Base-by-base conservation (phyloP, 192 early-diverging fungal genomes). In the Gaertneriomyces sp. region DNA sequence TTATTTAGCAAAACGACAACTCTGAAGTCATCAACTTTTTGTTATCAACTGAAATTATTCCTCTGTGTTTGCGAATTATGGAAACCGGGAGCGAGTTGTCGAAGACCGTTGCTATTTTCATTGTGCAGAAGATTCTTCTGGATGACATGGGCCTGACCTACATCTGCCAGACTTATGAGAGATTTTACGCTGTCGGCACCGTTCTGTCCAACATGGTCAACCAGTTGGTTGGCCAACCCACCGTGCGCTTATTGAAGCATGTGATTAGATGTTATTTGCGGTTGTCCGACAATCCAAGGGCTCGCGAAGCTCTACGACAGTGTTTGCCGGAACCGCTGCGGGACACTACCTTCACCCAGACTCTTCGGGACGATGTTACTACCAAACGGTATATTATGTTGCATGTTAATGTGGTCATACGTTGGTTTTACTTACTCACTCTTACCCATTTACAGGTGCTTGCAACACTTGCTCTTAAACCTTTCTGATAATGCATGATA, bases 51-150 rank as follows among this genome's bases (percentile, higher is more conserved):
- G 96, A 98, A 79, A 97, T 98, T 64, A 90, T 98, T 63, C 96
- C 96, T 1, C 86, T 98, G 16, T 97, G 94, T 71, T 78, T 98
- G n/a, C 89, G 95, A 63, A 98, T 98, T 67, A 96, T 98, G 93
- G 96, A 98, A 70, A 93, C 91, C 61, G 96, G 96, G 42, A 89
- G 86, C 68, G 96, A 98, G 70, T 85, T 97, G 44, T 95, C 92
- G 61, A 98, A 98, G 70, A 95, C 93, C 39, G 96, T 98, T 42
- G 96, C 96, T n/a, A 98, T 95, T 25, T 97, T 98, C 76, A 96
- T 98, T 63, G 93, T 98, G 44, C 95, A 98, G 75, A 93, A 96
- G 64, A 97, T 98, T 38, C 83, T 98, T 25, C 74, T 92, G 46
- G 94, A 97, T 73, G 94, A 97, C 38, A 89, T 90, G 64, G 96